Evolutionary conservation across 345 rosid species (phyloP).

Genomic region (Hibiscus syriacus): DNA sequence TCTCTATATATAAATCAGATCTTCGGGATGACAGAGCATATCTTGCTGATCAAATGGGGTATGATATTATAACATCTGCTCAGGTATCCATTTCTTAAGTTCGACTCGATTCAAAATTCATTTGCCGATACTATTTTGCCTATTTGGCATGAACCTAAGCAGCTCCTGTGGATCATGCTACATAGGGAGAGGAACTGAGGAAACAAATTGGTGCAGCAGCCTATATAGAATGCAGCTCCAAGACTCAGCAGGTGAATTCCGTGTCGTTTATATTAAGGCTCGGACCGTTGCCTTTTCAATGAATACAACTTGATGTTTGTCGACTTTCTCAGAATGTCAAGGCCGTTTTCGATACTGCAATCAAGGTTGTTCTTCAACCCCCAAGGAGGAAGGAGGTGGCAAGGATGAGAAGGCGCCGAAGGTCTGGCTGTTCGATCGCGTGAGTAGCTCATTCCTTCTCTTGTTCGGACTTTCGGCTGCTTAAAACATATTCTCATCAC

Average conservation of each 20-base stretch:
- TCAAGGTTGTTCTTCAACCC: conserved; percentile 96
- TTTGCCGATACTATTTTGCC: not conserved
- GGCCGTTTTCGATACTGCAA: conserved; percentile 86
- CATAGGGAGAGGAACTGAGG: conserved; percentile 89
- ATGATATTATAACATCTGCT: conserved; percentile 61
- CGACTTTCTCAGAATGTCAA: conserved; percentile 67
- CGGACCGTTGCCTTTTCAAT: not conserved
- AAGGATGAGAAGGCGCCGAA: conserved; percentile 54
- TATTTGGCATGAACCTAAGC: not conserved
- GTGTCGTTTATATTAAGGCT: not conserved
- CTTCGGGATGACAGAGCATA: conserved; percentile 35
- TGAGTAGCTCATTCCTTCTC: conserved; percentile 30
- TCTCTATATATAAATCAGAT: conserved; percentile 31
- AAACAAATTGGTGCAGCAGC: conserved; percentile 22
- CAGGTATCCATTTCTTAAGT: conserved; percentile 36
- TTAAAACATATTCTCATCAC: too few relatives aligned
- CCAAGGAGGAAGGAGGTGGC: conserved; percentile 74
- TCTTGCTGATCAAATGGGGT: conserved; percentile 55
- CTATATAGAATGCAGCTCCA: conserved; percentile 58
- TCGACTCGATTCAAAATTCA: not conserved
- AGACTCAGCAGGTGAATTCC: conserved; percentile 77
- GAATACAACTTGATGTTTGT: not conserved
- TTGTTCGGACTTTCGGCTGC: too few relatives aligned
- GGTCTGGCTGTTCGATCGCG: conserved; percentile 70
- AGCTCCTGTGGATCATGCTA: not conserved